Evolutionary conservation across 176 grass and related monocot species (phyloP).

Genomic region (Typha latifolia): DNA sequence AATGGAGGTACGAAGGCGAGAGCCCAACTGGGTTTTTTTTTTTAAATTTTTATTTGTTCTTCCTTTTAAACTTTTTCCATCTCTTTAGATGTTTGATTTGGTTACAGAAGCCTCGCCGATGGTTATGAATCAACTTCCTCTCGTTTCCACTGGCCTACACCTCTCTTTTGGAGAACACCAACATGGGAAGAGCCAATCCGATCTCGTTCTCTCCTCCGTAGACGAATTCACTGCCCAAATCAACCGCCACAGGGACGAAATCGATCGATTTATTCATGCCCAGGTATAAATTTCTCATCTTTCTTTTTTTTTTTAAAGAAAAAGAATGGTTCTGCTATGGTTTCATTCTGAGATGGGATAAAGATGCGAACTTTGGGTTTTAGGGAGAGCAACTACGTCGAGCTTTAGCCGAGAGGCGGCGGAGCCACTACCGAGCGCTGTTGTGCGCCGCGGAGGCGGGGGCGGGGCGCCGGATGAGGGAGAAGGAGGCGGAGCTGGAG

Average conservation of each 20-base stretch:
- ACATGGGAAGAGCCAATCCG: too few species aligned
- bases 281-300: constrained; percentile 11
- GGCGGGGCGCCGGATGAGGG: constrained; percentile 10
- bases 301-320: neutral
- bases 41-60: too few species aligned
- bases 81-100: too few species aligned
- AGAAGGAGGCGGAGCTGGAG: constrained; percentile 30
- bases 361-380: neutral
- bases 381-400: constrained; percentile 35
- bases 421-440: constrained; percentile 37
- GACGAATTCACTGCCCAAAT: constrained; percentile 18
- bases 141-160: too few species aligned
- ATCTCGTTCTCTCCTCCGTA: too few species aligned
- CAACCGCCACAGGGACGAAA: constrained; percentile 25
- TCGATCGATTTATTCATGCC: constrained; percentile 38
- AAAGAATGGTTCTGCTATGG: neutral
- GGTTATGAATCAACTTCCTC: too few species aligned
- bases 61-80: too few species aligned
- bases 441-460: constrained; percentile 16
- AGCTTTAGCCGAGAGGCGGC: constrained; percentile 30
- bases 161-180: too few species aligned
- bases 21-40: too few species aligned
- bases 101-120: too few species aligned
- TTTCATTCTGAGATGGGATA: neutral
- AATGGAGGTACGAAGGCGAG: too few species aligned